phyloP scores from a whole-genome alignment of 2,329 filamentous ascomycete genomes.

The Fusarium sp. region DNA sequence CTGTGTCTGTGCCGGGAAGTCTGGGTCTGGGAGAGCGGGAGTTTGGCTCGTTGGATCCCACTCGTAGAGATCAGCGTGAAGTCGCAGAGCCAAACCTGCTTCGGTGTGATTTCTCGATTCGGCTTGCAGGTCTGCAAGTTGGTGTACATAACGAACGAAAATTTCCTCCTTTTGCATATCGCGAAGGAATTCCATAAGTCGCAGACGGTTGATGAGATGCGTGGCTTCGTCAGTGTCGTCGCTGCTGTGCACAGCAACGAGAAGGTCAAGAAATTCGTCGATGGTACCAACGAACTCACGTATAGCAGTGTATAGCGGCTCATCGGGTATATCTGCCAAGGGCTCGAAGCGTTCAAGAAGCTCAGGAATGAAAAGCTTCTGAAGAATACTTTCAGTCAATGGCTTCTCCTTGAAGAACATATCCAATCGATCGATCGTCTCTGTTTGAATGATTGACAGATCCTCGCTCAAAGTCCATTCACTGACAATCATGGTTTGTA shows the following conservation, averaged over 20 bases:
- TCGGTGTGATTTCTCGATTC: constrained; percentile 83
- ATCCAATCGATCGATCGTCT: constrained; percentile 95
- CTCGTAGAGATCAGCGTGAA: constrained; percentile 92
- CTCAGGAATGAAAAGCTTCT: constrained; percentile 92
- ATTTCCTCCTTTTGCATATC: constrained; percentile 98
- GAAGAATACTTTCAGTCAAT: constrained; percentile 86
- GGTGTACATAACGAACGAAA: constrained; percentile 94
- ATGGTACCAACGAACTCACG: constrained; percentile 84
- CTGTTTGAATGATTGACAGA: constrained; percentile 88
- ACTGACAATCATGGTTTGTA: constrained; percentile 98
- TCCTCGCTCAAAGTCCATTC: constrained; percentile 98
- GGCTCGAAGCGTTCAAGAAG: constrained; percentile 83
- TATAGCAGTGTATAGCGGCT: constrained; percentile 80
- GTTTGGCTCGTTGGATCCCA: constrained; percentile 82
- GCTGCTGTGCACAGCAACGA: constrained; percentile 87
- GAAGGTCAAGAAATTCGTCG: constrained; percentile 88
- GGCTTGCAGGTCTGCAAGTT: constrained; percentile 82
- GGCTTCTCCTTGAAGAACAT: constrained; percentile 88
- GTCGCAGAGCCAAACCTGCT: constrained; percentile 85
- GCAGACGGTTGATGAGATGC: constrained; percentile 86
- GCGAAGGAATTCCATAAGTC: constrained; percentile 94
- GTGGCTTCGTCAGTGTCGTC: constrained; percentile 79
- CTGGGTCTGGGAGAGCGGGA: constrained; percentile 75
- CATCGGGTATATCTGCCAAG: constrained; percentile 72
- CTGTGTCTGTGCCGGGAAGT: constrained; percentile 83